Percentiles rank a stretch among this genome's conserved stretches.
Evolutionary conservation across 768 basidiomycete species (phyloP).

Genomic region (Russula griseocarnosa): DNA sequence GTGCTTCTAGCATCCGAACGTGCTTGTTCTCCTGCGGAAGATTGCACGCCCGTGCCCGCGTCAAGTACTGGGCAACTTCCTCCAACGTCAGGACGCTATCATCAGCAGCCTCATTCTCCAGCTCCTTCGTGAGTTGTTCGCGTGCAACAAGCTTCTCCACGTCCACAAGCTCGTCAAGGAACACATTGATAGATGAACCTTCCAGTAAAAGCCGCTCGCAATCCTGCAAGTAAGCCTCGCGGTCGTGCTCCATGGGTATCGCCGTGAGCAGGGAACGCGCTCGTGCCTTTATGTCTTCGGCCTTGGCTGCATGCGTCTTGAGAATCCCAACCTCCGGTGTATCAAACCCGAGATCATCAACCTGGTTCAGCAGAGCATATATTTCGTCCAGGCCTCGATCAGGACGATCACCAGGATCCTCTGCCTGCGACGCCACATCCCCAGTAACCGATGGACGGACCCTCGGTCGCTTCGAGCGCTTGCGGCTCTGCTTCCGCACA

Average conservation of each 20-base stretch:
- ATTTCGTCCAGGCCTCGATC: constrained; percentile 72
- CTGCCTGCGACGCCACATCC: constrained; percentile 39
- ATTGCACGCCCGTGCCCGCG: constrained; percentile 64
- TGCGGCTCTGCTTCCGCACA: constrained; percentile 74
- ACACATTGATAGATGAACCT: constrained; percentile 75
- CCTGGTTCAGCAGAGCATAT: constrained; percentile 63
- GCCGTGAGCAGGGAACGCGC: constrained; percentile 51
- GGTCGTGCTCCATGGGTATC: constrained; percentile 42
- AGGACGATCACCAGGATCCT: constrained; percentile 62
- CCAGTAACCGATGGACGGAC: constrained; percentile 41
- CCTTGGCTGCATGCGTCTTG: constrained; percentile 51
- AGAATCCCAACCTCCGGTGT: constrained; percentile 66
- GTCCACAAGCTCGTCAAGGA: constrained; percentile 70
- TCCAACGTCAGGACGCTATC: constrained; percentile 66
- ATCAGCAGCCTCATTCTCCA: constrained; percentile 63
- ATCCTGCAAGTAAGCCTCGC: constrained; percentile 57
- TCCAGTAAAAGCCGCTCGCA: constrained; percentile 68
- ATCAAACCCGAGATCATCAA: constrained; percentile 79
- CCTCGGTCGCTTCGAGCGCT: constrained; percentile 62
- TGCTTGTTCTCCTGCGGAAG: constrained; percentile 62
- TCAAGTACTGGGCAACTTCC: constrained; percentile 69
- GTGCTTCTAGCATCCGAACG: constrained; percentile 59
- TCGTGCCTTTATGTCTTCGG: constrained; percentile 59
- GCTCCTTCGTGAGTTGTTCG: constrained; percentile 69
- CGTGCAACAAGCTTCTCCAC: constrained; percentile 80